A percentile compares a stretch with the other conserved stretches of the same genome.
Evolutionary conservation across 202 grass and related monocot species (phyloP).

Genomic region (Digitaria exilis): DNA sequence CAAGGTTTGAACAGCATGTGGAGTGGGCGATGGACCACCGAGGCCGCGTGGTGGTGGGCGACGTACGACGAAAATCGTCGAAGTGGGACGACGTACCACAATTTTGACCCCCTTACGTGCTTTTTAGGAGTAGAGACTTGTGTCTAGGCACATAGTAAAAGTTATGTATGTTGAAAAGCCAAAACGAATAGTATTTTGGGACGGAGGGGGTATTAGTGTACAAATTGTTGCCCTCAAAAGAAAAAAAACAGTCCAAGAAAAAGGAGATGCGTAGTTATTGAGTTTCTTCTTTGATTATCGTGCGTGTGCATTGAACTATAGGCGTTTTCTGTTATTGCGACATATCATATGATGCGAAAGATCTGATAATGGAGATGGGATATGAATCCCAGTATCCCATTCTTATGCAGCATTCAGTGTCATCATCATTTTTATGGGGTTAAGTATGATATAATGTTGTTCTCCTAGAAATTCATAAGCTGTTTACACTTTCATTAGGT

Average conservation of each 20-base stretch:
- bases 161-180: too few relatives aligned
- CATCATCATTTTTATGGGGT: background rate
- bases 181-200: too few relatives aligned
- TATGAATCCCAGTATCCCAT: background rate
- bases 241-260: background rate
- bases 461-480: background rate
- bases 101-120: too few relatives aligned
- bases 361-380: background rate
- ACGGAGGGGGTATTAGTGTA: background rate
- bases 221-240: background rate
- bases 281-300: background rate
- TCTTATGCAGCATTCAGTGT: background rate
- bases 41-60: too few relatives aligned
- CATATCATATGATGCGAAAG: background rate
- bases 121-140: too few relatives aligned
- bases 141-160: too few relatives aligned
- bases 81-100: too few relatives aligned
- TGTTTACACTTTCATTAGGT: constrained; percentile 40
- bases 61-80: too few relatives aligned
- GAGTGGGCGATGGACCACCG: too few relatives aligned
- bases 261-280: background rate
- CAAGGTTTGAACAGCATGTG: too few relatives aligned
- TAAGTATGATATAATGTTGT: background rate
- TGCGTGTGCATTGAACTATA: background rate
- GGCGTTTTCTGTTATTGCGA: constrained; percentile 1